These are phyloP conservation scores for Aspergillus viridinutans DNA, from an alignment of 2,329 filamentous ascomycete species.

Conservation along the genomic window DNA sequence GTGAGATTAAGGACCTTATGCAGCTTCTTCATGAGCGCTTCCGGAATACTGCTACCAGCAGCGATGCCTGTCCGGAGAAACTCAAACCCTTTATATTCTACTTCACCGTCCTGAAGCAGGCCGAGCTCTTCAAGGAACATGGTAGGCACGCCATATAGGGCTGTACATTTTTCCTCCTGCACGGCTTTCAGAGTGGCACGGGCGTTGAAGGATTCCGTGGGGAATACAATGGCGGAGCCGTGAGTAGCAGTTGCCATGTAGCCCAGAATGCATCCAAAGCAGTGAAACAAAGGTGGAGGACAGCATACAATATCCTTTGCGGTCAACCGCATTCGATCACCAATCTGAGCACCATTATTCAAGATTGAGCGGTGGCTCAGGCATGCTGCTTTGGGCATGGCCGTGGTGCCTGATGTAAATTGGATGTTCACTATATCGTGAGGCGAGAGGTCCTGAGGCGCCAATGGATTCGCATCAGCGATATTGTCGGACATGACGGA, in stretches of 20 bases:
- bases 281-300: slow-evolving; percentile 58
- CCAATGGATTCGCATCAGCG: slow-evolving; percentile 39
- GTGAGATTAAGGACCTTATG: slow-evolving; percentile 70
- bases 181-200: slow-evolving; percentile 63
- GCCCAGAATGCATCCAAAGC: slow-evolving; percentile 88
- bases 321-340: slow-evolving; percentile 75
- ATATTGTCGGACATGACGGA: slow-evolving; percentile 43
- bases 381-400: slow-evolving; percentile 84
- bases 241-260: slow-evolving; percentile 92
- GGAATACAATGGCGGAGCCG: slow-evolving; percentile 75
- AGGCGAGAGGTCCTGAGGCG: slow-evolving; percentile 47
- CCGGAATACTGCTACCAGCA: slow-evolving; percentile 79
- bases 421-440: slow-evolving; percentile 88
- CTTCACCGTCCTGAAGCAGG: slow-evolving; percentile 56
- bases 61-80: slow-evolving; percentile 83
- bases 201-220: slow-evolving; percentile 82
- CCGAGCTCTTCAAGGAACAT: slow-evolving; percentile 93
- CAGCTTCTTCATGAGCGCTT: slow-evolving; percentile 63
- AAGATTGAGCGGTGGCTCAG: slow-evolving; percentile 80
- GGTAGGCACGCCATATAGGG: slow-evolving; percentile 83
- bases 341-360: slow-evolving; percentile 87
- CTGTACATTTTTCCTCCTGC: slow-evolving; percentile 60
- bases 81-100: slow-evolving; percentile 53
- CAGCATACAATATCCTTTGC: slow-evolving; percentile 65
- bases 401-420: slow-evolving; percentile 95